Conservation (phyloP, 1,284 basidiomycete genomes). For the Ceratobasidium theobromae region DNA sequence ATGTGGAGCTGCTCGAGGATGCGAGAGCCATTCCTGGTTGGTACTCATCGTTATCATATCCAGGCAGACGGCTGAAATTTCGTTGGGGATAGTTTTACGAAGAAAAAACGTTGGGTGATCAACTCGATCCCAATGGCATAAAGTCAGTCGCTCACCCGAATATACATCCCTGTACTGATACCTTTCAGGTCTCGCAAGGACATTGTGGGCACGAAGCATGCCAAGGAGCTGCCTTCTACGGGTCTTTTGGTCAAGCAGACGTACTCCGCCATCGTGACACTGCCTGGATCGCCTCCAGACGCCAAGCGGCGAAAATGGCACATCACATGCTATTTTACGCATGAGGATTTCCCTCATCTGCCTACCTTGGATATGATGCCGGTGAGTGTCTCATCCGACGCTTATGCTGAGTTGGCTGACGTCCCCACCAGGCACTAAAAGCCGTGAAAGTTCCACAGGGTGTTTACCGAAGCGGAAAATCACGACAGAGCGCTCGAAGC, state of each 20-base stretch:
- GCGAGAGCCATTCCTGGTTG: constrained; percentile 54
- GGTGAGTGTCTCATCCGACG: constrained; percentile 12
- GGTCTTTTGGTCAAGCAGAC: constrained; percentile 58
- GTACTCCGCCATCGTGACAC: constrained; percentile 61
- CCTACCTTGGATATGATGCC: constrained; percentile 61
- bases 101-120: constrained; percentile 33
- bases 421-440: constrained; percentile 43
- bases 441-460: constrained; percentile 56
- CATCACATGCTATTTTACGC: constrained; percentile 62
- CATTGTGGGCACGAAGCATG: constrained; percentile 30
- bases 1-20: constrained; percentile 51
- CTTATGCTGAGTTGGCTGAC: neutral
- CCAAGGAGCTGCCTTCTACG: constrained; percentile 20
- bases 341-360: constrained; percentile 58
- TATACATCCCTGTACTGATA: neutral
- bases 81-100: constrained; percentile 53
- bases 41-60: neutral
- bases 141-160: constrained; percentile 16
- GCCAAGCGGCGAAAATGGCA: constrained; percentile 58
- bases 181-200: constrained; percentile 11
- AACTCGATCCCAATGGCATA: constrained; percentile 22
- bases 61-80: neutral
- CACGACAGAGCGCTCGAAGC: constrained; percentile 47
- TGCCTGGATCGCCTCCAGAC: constrained; percentile 45
- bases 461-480: constrained; percentile 62